Conservation (phyloP, 1,284 basidiomycete genomes). For the Fomitopsis pinicola region DNA sequence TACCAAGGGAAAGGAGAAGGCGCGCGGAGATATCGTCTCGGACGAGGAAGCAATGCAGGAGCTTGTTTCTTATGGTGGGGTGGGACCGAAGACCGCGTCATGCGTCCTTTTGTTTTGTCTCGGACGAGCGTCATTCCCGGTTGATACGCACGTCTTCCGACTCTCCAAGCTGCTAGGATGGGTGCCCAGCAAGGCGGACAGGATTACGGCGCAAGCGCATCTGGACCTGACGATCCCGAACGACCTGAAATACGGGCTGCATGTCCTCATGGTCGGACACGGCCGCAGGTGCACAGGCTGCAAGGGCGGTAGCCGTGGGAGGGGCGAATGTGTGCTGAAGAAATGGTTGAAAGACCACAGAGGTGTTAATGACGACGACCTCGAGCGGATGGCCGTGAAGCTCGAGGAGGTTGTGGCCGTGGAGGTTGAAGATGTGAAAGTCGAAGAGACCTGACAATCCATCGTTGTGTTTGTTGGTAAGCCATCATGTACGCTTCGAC, state of each 20-base stretch:
- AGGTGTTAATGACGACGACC: constrained; percentile 19
- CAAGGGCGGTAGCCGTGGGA: constrained; percentile 29
- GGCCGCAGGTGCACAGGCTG: constrained; percentile 54
- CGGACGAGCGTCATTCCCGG: constrained; percentile 69
- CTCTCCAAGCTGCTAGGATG: constrained; percentile 64
- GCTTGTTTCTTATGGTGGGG: constrained; percentile 63
- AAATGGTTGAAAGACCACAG: constrained; percentile 23
- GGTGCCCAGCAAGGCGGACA: constrained; percentile 61
- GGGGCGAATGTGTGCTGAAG: constrained; percentile 28
- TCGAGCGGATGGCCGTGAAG: constrained; percentile 15
- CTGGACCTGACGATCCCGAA: constrained; percentile 60
- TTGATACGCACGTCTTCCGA: constrained; percentile 74
- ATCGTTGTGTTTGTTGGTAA: too few relatives aligned
- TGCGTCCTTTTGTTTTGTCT: constrained; percentile 80
- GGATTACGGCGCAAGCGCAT: constrained; percentile 69
- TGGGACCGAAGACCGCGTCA: constrained; percentile 77
- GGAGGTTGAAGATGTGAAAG: too few relatives aligned
- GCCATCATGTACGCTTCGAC: too few relatives aligned
- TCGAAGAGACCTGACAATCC: too few relatives aligned
- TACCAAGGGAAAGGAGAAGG: constrained; percentile 6
- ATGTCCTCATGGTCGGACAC: constrained; percentile 69
- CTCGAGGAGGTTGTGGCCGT: constrained; percentile 3
- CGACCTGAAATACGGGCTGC: constrained; percentile 66
- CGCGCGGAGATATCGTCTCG: constrained; percentile 28
- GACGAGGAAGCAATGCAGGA: constrained; percentile 68